Base-by-base conservation (phyloP, 371 early-diverging fungal species). In the Blakeslea trispora region DNA sequence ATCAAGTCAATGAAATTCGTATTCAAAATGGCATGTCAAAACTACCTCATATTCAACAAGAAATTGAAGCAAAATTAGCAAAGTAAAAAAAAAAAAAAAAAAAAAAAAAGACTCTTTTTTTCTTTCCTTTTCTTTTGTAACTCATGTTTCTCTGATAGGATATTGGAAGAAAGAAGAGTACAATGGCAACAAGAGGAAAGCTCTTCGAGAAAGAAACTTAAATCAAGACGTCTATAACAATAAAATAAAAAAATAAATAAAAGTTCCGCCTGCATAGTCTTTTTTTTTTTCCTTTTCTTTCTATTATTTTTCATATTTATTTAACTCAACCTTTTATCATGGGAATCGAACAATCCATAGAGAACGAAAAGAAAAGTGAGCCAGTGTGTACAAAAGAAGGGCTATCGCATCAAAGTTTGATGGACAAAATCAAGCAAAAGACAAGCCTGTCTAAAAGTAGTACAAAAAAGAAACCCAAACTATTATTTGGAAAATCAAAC, bases 21-120 rank as follows among this genome's bases (percentile, higher is more conserved):
- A 34, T 40, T 22, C 34, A 59, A 21, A 55, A 61, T 17, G 77
- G 80, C 1, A 45, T 79, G 44, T 43, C 53, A 14, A 68, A 63
- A 47, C 32, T 79, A 52, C 75, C 80, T 3, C 70, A 74, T 53
- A 56, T 79, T 17, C 74, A 76, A 22, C 72, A 74, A 43, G 80
- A 79, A 42, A 17, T 74, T 13, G 80, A 79, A 45, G 73, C 70
- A 17, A 64, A 71, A 35, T 57, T 76, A 62, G 77, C 80, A 43
- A 67, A 61, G 59, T 72, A 72, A 64, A 10, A 22, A 32, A 11
- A 19, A 10, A 8, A 39, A 24, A 1, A n/a, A 45, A 5, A 18
- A 8, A 39, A 19, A 32, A 11, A 55, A 37, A 24, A 19, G 17
- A 19, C 19, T 32, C 18, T 7, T 31, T 40, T n/a, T 37, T 40